These are phyloP conservation scores for Xylaria grammica DNA, from an alignment of 495 filamentous ascomycete genomes.

Conservation along the genomic window DNA sequence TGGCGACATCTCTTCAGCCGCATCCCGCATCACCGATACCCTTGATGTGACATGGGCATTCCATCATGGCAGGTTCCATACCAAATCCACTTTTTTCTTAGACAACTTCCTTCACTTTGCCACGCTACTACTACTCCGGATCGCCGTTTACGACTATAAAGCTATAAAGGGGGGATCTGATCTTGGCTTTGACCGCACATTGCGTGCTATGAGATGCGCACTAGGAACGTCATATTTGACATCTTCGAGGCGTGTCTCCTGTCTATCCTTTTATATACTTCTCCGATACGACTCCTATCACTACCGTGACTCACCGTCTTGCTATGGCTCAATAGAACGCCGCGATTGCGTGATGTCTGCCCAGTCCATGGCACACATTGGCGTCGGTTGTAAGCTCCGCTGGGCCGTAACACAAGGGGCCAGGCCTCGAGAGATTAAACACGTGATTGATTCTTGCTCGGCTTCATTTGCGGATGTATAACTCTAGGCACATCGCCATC, in stretches of 20 bases:
- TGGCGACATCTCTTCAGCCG: conserved; percentile 24
- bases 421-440: not conserved
- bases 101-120: not conserved
- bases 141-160: not conserved
- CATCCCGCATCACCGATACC: conserved; percentile 25
- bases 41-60: conserved; percentile 6
- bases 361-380: not conserved
- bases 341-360: conserved; percentile 20
- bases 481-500: too few relatives aligned
- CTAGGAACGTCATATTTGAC: conserved; percentile 1
- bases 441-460: not conserved
- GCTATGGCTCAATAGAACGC: not conserved
- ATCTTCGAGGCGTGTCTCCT: conserved; percentile 2
- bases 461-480: not conserved
- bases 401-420: not conserved
- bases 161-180: not conserved
- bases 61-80: conserved; percentile 2
- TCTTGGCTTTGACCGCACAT: not conserved
- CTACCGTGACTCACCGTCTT: not conserved
- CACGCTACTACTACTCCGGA: not conserved
- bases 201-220: conserved; percentile 13
- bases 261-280: conserved; percentile 2
- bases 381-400: conserved; percentile 1
- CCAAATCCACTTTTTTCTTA: conserved; percentile 19
- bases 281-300: not conserved